These are phyloP conservation scores for Colletotrichum liriopes DNA, from an alignment of 2,329 filamentous ascomycete genomes.

Conservation along the genomic window DNA sequence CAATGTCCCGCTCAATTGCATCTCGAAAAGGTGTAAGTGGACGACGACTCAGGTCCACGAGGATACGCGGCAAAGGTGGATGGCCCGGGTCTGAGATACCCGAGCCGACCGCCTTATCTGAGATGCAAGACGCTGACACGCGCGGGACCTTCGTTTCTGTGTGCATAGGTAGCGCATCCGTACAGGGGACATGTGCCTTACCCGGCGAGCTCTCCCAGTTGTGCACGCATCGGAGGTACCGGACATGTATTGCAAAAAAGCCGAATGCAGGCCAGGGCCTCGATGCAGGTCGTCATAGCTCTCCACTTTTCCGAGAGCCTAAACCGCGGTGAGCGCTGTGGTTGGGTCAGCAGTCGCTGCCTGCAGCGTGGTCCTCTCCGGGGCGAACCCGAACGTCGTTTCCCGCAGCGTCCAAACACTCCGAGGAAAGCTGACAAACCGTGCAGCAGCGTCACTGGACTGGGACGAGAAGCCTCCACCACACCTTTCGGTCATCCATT, in stretches of 20 bases:
- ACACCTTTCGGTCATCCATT: conserved; percentile 18
- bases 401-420: conserved; percentile 1
- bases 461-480: conserved; percentile 26
- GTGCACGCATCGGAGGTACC: conserved; percentile 37
- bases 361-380: conserved; percentile 13
- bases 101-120: conserved; percentile 10
- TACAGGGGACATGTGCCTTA: conserved; percentile 11
- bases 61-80: conserved; percentile 8
- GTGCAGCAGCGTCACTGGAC: conserved; percentile 29
- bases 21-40: neutral
- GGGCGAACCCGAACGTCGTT: conserved; percentile 18
- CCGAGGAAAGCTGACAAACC: conserved; percentile 38
- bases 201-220: neutral
- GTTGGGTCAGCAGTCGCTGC: conserved; percentile 10
- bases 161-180: neutral
- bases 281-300: conserved; percentile 45
- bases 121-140: conserved; percentile 21
- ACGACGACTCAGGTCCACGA: neutral
- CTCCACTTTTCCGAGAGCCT: conserved; percentile 38
- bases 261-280: conserved; percentile 38
- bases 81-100: neutral
- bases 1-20: neutral
- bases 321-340: conserved; percentile 36
- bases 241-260: conserved; percentile 29
- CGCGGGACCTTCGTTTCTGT: conserved; percentile 5